Percentiles rank a stretch among this genome's conserved stretches.
phyloP scores from a whole-genome alignment of 768 basidiomycete genomes.

The Suillus alpinus region DNA sequence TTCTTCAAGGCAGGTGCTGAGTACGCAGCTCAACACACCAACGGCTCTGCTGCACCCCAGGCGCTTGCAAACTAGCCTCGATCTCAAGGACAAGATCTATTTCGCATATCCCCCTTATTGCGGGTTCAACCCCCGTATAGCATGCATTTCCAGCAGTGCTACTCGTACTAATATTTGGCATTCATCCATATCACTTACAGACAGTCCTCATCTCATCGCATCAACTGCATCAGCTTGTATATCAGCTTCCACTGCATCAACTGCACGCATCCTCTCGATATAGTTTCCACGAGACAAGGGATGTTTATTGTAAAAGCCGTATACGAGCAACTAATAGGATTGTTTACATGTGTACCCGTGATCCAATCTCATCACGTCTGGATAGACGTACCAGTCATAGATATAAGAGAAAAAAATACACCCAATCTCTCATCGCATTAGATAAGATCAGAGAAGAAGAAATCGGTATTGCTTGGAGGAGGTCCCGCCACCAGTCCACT shows the following conservation, averaged over 20 bases:
- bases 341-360: constrained; percentile 16
- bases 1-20: constrained; percentile 78
- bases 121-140: constrained; percentile 88
- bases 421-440: constrained; percentile 20
- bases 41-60: constrained; percentile 36
- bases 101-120: constrained; percentile 32
- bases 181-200: constrained; percentile 17
- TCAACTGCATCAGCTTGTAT: constrained; percentile 23
- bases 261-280: constrained; percentile 39
- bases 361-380: constrained; percentile 9
- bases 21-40: constrained; percentile 40
- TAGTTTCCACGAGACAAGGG: constrained; percentile 15
- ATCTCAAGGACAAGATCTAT: constrained; percentile 24
- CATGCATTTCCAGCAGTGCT: constrained; percentile 18
- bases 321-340: constrained; percentile 21
- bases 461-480: constrained; percentile 77
- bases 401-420: constrained; percentile 13
- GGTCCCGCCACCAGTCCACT: constrained; percentile 74
- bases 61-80: constrained; percentile 29
- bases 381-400: constrained; percentile 9
- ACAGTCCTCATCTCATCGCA: constrained; percentile 24
- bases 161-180: neutral
- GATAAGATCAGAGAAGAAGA: constrained; percentile 74
- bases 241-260: constrained; percentile 47
- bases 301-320: constrained; percentile 22